Conservation (phyloP, 1,284 basidiomycete genomes). For the Trichosporon ovoides region DNA sequence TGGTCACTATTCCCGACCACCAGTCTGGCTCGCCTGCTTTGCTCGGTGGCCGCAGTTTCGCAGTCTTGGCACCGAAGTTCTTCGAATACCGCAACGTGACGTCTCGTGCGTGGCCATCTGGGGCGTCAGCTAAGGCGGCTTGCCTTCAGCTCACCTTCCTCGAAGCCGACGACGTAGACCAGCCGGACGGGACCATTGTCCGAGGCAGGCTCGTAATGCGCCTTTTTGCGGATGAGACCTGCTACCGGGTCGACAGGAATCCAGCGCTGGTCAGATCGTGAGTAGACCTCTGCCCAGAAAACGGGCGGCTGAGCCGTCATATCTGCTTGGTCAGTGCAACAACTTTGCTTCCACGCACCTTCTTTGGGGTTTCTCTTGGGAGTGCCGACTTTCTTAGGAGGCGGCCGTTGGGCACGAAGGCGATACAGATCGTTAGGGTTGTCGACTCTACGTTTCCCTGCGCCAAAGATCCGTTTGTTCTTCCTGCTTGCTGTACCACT, state of each 20-base stretch:
- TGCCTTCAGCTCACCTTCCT: conserved; percentile 66
- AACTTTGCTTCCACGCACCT: conserved; percentile 20
- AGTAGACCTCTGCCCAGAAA: conserved; percentile 97
- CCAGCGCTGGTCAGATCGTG: conserved; percentile 85
- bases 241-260: conserved; percentile 86
- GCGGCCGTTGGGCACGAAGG: conserved; percentile 27
- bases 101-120: conserved; percentile 55
- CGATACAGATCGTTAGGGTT: conserved; percentile 43
- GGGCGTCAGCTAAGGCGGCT: conserved; percentile 9
- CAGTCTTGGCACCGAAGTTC: conserved; percentile 74
- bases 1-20: conserved; percentile 69
- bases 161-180: conserved; percentile 87
- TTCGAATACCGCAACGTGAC: conserved; percentile 61
- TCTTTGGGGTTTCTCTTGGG: conserved; percentile 28
- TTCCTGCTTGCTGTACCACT: conserved; percentile 28
- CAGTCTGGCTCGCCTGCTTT: conserved; percentile 65
- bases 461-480: conserved; percentile 48
- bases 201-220: conserved; percentile 70
- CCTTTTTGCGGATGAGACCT: conserved; percentile 70
- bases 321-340: conserved; percentile 22
- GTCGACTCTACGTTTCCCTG: conserved; percentile 25
- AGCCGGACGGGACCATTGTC: conserved; percentile 69
- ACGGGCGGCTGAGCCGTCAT: conserved; percentile 63
- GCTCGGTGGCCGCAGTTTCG: conserved; percentile 66
- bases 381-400: conserved; percentile 29